Evolutionary conservation across 768 basidiomycete genomes (phyloP), one percentile per base, ranked within the genome.

Genomic region (Naganishia vaughanmartiniae): DNA sequence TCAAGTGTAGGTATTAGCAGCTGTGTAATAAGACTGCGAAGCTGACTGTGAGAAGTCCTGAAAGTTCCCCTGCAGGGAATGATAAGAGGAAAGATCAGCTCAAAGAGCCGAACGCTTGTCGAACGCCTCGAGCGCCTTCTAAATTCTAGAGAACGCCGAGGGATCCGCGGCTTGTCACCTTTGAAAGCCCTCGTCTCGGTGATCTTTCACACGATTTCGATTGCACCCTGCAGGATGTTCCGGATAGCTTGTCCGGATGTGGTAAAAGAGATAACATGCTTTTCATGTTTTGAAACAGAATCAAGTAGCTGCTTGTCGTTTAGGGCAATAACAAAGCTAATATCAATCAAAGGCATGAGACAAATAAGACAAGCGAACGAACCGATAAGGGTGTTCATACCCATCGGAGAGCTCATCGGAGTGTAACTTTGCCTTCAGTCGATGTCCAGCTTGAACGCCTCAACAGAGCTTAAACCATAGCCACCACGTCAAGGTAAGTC

Each of bases 331-430:
- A 26, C 39, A 42, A 24, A 26, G n/a, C 31, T 58, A 58, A 58
- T 58, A 58, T 36, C 56, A 36, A 21, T 36, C 31, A 58, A 36
- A 15, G 4, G 39, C n/a, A 21, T 63, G 60, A 63, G 60, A 63
- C 56, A 58, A 19, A 10, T 15, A n/a, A 30, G 11, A 28, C n/a
- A 26, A 31, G 10, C 56, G 30, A 36, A 9, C n/a, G 28, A 21
- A 7, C n/a, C 34, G 36, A 58, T 7, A 4, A 5, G 31, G 4
- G 19, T 2, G 57, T 10, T 21, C n/a, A 24, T 51, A 17, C 21
- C 34, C 19, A 58, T 34, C 33, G 9, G n/a, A 24, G 4, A 7
- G 34, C 42, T 15, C 42, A 42, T 34, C 57, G 6, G 7, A 30
- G 33, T 31, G 17, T 36, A 4, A 34, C n/a, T 9, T n/a, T n/a